Base-by-base conservation (phyloP, 306 rosid genomes). In the Datisca glomerata region DNA sequence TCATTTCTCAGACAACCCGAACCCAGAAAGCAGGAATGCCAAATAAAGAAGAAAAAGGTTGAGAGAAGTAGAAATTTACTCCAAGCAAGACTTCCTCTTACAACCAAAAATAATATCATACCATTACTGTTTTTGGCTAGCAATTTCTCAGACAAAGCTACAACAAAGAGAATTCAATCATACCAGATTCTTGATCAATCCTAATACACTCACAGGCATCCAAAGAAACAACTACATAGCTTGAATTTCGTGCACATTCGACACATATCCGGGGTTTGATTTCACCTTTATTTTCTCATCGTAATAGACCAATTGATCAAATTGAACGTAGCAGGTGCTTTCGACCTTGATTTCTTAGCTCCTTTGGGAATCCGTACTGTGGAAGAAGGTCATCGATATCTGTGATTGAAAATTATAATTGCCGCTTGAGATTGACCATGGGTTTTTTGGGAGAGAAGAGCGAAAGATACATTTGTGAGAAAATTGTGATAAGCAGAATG, bases 381-480 rank as follows among this genome's bases (percentile, higher is more conserved):
- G 80, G 67, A 38, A 84, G 86, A 18, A 84, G 63, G 12, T 84
- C 92, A 50, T 79, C 72, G 61, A 79, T 63, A 31, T 56, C 84
- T 3, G 66, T 9, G 35, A 29, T 5, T 29, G 35, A 29, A 29
- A 0, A 2, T 29, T n/a, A n/a, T n/a, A 29, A 29, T n/a, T n/a
- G n/a, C 2, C 35, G 12, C 12, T 17, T 18, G 28, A 29, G 46
- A 31, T 15, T 8, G 23, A 39, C 13, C 10, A 27, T 40, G 45
- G 47, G 45, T 25, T 6, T n/a, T n/a, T 56, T 65, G 45, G 55
- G 25, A 41, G 60, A 39, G 8, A n/a, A n/a, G n/a, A n/a, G n/a
- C 12, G 38, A 46, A 29, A 39, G 11, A 44, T 57, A 38, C 44
- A 46, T 34, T 33, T 13, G 4, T 7, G 69, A 56, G 21, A 40